Evolutionary conservation across 2,329 filamentous ascomycete genomes (phyloP).

Genomic region (Phaeosphaeria sp.): DNA sequence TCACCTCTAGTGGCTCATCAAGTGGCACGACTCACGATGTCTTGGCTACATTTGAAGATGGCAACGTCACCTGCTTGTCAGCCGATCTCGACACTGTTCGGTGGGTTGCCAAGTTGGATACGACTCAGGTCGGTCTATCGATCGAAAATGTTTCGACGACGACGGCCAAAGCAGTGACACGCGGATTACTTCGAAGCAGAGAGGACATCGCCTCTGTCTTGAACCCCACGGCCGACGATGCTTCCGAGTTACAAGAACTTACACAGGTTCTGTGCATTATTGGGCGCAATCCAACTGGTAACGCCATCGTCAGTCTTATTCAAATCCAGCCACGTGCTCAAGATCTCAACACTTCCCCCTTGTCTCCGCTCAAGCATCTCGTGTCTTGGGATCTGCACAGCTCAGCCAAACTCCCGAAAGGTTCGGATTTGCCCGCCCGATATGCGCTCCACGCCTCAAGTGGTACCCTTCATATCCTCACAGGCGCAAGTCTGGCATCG

Average conservation of each 20-base stretch:
- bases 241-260: slow-evolving; percentile 42
- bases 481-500: slow-evolving; percentile 60
- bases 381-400: slow-evolving; percentile 37
- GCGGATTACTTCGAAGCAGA: slow-evolving; percentile 53
- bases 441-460: slow-evolving; percentile 69
- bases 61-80: slow-evolving; percentile 66
- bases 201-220: slow-evolving; percentile 53
- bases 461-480: slow-evolving; percentile 68
- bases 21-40: slow-evolving; percentile 52
- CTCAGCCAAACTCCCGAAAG: slow-evolving; percentile 13
- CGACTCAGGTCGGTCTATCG: slow-evolving; percentile 24
- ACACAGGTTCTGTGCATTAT: slow-evolving; percentile 45
- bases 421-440: slow-evolving; percentile 13
- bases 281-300: slow-evolving; percentile 23
- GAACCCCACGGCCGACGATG: slow-evolving; percentile 32
- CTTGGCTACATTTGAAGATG: slow-evolving; percentile 65
- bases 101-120: slow-evolving; percentile 39
- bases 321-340: slow-evolving; percentile 40
- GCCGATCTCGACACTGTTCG: slow-evolving; percentile 54
- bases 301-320: slow-evolving; percentile 32
- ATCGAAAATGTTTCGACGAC: slow-evolving; percentile 44
- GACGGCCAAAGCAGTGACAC: slow-evolving; percentile 49
- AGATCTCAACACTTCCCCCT: slow-evolving; percentile 35
- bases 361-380: slow-evolving; percentile 42
- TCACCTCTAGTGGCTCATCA: slow-evolving; percentile 20